phyloP scores from a whole-genome alignment of 352 stramenopile genomes.

The Pythium sukuiense region DNA sequence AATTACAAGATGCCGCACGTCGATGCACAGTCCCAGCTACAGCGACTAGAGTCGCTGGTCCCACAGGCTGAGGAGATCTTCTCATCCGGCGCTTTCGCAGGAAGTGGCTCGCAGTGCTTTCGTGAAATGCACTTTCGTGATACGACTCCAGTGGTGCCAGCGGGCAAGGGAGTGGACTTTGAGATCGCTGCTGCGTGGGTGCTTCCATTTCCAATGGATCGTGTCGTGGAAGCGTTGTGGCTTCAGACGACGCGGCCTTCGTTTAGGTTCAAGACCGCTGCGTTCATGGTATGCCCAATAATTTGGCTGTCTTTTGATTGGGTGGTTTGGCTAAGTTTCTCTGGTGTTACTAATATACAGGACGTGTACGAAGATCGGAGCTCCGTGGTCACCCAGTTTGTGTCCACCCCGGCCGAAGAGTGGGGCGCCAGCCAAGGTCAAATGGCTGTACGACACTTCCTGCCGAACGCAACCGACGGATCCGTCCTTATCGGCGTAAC shows the following conservation, averaged over 20 bases:
- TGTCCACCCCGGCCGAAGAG: neutral
- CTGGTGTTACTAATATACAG: too few relatives aligned
- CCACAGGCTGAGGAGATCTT: neutral
- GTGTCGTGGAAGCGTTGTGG: slow-evolving; percentile 11
- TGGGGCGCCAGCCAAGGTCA: neutral
- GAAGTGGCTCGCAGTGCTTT: neutral
- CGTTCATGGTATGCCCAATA: slow-evolving; percentile 10
- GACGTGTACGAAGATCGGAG: neutral
- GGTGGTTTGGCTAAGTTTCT: too few relatives aligned
- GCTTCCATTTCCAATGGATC: neutral
- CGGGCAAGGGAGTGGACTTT: slow-evolving; percentile 1
- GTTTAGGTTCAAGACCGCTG: neutral
- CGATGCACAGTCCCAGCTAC: slow-evolving; percentile 1
- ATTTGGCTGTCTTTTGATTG: neutral
- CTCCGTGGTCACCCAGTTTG: neutral
- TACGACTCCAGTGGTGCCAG: neutral
- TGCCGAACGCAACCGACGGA: neutral
- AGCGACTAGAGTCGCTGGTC: neutral
- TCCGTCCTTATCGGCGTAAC: neutral
- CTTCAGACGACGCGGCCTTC: neutral
- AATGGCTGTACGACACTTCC: neutral
- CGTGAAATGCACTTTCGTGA: neutral
- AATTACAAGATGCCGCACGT: slow-evolving; percentile 11
- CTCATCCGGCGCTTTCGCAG: neutral
- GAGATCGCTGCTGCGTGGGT: slow-evolving; percentile 6